Evolutionary conservation across 1,284 basidiomycete species (phyloP).

Genomic region (Stereum hirsutum): DNA sequence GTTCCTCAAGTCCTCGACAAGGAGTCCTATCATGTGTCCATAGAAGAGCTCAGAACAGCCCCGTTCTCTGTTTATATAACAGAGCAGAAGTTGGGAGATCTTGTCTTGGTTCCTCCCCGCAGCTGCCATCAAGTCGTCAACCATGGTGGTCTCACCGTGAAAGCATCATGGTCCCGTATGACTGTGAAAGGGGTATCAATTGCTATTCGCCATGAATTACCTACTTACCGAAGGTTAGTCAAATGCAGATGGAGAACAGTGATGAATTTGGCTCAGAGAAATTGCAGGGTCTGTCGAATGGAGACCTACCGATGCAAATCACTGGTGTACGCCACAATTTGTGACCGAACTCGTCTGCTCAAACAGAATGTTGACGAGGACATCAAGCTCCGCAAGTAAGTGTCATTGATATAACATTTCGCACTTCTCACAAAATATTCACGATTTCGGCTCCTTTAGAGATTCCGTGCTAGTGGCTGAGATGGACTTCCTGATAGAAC

Average conservation of each 20-base stretch:
- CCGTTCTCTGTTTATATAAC: conserved; percentile 59
- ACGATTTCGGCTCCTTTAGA: too few species aligned
- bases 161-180: conserved; percentile 78
- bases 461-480: too few species aligned
- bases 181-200: conserved; percentile 44
- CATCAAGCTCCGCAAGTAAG: too few species aligned
- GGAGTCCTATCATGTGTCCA: conserved; percentile 50
- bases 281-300: conserved; percentile 55
- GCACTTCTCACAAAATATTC: too few species aligned
- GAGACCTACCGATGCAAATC: conserved; percentile 68
- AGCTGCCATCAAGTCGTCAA: conserved; percentile 67
- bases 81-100: conserved; percentile 63
- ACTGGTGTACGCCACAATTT: too few species aligned
- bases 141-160: conserved; percentile 64
- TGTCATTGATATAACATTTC: too few species aligned
- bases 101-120: conserved; percentile 70
- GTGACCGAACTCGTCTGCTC: conserved; percentile 25
- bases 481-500: conserved; percentile 25
- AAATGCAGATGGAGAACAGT: not conserved
- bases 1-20: conserved; percentile 68
- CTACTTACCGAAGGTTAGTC: conserved; percentile 61
- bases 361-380: conserved; percentile 4
- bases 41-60: conserved; percentile 55
- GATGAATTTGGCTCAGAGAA: conserved; percentile 8
- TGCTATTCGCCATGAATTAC: conserved; percentile 62